A percentile compares a stretch with the other conserved stretches of the same genome.
Evolutionary conservation across 257 asterid genomes (phyloP).

Genomic region (Solanum pimpinellifolium): DNA sequence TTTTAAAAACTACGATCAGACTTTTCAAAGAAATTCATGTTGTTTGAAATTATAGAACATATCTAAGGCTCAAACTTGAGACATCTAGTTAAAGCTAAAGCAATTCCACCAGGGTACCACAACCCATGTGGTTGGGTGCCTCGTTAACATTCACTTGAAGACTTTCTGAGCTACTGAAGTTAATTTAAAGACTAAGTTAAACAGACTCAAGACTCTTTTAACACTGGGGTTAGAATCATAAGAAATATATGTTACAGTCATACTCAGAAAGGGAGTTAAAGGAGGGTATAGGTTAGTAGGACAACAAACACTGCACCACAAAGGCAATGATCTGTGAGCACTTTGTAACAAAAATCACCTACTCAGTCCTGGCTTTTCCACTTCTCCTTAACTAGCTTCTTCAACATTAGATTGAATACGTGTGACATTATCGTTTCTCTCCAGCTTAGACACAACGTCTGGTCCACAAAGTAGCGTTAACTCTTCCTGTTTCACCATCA

Average conservation of each 20-base stretch:
- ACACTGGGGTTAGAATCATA: neutral
- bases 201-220: neutral
- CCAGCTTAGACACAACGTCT: conserved; percentile 43
- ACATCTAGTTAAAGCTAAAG: neutral
- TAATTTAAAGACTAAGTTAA: neutral
- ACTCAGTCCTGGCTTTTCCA: neutral
- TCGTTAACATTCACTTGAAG: neutral
- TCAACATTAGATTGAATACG: conserved; percentile 28
- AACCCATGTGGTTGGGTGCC: too few species aligned
- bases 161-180: neutral
- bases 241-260: neutral
- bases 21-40: too few species aligned
- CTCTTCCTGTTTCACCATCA: conserved; percentile 51
- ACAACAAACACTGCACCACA: conserved; percentile 12
- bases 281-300: conserved; percentile 9
- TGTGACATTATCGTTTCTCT: conserved; percentile 16
- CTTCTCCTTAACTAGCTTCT: conserved; percentile 26
- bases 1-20: too few species aligned
- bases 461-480: conserved; percentile 48
- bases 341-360: conserved; percentile 5
- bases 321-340: neutral
- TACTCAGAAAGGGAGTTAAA: neutral
- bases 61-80: rapidly evolving
- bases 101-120: neutral
- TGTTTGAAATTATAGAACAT: neutral